phyloP scores from a whole-genome alignment of 2,329 filamentous ascomycete genomes.

The Fusarium guadeloupense region DNA sequence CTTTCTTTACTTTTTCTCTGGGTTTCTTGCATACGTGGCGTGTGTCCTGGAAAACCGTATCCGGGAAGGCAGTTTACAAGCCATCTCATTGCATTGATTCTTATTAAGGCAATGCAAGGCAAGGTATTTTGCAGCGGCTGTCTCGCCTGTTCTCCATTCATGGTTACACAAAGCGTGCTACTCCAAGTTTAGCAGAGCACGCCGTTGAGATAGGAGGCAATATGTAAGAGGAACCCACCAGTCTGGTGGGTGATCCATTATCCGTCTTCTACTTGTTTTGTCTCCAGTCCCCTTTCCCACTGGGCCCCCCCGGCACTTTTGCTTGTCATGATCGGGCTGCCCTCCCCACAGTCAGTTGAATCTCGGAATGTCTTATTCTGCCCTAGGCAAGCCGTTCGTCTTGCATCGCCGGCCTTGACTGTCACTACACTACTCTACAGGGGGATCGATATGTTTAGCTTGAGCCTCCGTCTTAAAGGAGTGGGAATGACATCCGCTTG shows the following conservation, averaged over 20 bases:
- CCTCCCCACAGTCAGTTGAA: slow-evolving; percentile 3
- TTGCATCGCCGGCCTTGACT: not conserved
- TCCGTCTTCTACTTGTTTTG: slow-evolving; percentile 2
- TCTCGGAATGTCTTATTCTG: slow-evolving; percentile 11
- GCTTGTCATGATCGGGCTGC: slow-evolving; percentile 15
- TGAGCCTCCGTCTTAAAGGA: slow-evolving; percentile 16
- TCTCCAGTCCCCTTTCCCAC: not conserved
- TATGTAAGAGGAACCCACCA: slow-evolving; percentile 26
- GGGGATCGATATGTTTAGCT: slow-evolving; percentile 4
- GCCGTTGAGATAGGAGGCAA: slow-evolving; percentile 23
- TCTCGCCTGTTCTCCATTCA: slow-evolving; percentile 23
- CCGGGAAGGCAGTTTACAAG: too few species aligned
- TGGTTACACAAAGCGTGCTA: slow-evolving; percentile 40
- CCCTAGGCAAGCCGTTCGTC: not conserved
- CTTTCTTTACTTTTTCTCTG: not conserved
- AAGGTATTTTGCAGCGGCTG: slow-evolving; percentile 25
- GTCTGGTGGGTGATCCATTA: slow-evolving; percentile 23
- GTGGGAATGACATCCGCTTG: slow-evolving; percentile 18
- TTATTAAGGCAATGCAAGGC: too few species aligned
- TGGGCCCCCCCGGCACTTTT: slow-evolving; percentile 11
- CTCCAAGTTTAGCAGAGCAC: slow-evolving; percentile 32
- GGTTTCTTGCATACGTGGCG: not conserved
- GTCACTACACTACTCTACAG: not conserved
- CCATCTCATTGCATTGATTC: too few species aligned
- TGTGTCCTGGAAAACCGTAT: slow-evolving; percentile 24